These are phyloP conservation scores for Monosporozyma yasuniensis DNA, from an alignment of 805 yeast species.

Conservation along the genomic window DNA sequence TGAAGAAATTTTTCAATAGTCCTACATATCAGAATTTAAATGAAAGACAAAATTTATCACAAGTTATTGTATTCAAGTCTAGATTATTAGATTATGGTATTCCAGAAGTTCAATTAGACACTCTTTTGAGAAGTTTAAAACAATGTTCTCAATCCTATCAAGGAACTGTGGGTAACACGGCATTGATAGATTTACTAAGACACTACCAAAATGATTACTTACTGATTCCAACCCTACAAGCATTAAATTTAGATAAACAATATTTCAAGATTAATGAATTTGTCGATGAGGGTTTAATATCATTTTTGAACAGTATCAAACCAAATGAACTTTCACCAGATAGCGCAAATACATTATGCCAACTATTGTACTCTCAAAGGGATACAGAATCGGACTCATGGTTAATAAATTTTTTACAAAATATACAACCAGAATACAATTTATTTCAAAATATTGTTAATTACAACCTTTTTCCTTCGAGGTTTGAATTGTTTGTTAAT, in stretches of 20 bases:
- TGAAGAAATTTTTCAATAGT: slow-evolving; percentile 19
- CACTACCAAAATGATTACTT: slow-evolving; percentile 1
- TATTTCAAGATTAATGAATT: background rate
- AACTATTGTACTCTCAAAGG: background rate
- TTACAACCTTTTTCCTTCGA: slow-evolving; percentile 1
- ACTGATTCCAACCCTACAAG: background rate
- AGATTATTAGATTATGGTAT: slow-evolving; percentile 12
- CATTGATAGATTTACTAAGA: background rate
- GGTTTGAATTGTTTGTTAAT: background rate
- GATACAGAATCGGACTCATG: background rate
- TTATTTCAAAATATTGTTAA: slow-evolving; percentile 1
- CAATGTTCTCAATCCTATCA: background rate
- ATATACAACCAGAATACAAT: background rate
- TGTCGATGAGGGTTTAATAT: background rate
- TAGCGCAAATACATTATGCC: background rate
- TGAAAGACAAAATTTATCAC: background rate
- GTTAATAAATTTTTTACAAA: slow-evolving; percentile 4
- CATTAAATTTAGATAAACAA: background rate
- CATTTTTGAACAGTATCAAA: background rate
- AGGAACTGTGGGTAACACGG: background rate
- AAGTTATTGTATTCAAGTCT: slow-evolving; percentile 28
- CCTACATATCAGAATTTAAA: slow-evolving; percentile 5
- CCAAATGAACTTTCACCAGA: background rate
- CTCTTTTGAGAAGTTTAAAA: slow-evolving; percentile 6
- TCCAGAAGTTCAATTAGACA: slow-evolving; percentile 3